Base-by-base conservation (phyloP, 768 basidiomycete species). In the Atractiella rhizophila region DNA sequence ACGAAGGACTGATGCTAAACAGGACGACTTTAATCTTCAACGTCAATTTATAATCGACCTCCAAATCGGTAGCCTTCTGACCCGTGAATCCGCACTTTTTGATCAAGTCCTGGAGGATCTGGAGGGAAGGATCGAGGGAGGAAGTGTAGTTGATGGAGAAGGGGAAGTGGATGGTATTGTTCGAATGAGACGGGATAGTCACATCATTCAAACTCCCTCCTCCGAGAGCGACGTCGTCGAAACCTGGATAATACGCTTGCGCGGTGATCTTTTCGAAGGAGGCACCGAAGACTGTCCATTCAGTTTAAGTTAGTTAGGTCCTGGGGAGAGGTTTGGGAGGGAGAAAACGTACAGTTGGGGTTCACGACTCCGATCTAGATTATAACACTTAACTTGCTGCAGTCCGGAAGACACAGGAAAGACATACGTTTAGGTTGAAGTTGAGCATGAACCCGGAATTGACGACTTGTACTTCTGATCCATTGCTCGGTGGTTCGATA, bases 281-380 rank as follows among this genome's bases (percentile, higher is more conserved):
- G 5, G 48, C 51, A 16, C 53, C 53, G 23, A 54, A 54, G 50
- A 54, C 52, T 54, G 52, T 28, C n/a, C n/a, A 20, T n/a, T 5
- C n/a, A 5, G 19, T 7, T 8, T 16, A 7, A 18, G n/a, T n/a
- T n/a, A n/a, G n/a, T n/a, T n/a, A n/a, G n/a, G n/a, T n/a, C n/a
- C n/a, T n/a, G n/a, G 24, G n/a, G n/a, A n/a, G n/a, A n/a, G n/a
- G n/a, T 20, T 9, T 6, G 15, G 5, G 25, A 11, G 20, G 16
- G 16, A 18, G 15, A 19, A 7, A 25, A 28, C 46, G 35, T 8
- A 51, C 52, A 54, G 35, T 54, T 54, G 4, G 53, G 53, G 40
- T 54, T 54, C 36, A 49, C 37, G 26, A 54, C 53, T 7, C 49
- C 47, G 32, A 51, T 54, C 40, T 53, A 38, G 10, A 16, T 31